Evolutionary conservation across 768 basidiomycete species (phyloP).

Genomic region (Tricholoma bakamatsutake): DNA sequence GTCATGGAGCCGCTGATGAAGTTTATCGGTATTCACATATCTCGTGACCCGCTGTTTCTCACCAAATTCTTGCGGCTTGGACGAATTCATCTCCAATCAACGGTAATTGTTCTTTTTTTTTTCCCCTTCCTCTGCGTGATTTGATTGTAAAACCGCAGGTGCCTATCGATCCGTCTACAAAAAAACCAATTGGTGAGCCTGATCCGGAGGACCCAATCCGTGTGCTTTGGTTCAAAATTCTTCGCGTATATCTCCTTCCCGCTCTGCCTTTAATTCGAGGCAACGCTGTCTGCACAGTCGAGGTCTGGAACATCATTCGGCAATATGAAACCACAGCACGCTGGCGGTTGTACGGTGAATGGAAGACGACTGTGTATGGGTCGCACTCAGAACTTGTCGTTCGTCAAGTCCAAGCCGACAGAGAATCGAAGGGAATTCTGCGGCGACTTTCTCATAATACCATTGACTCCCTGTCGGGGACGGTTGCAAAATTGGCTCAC

Average conservation of each 20-base stretch:
- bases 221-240: conserved; percentile 79
- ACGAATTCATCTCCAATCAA: conserved; percentile 52
- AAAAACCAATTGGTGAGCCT: conserved; percentile 47
- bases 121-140: background rate
- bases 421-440: conserved; percentile 85
- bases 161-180: conserved; percentile 53
- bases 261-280: conserved; percentile 79
- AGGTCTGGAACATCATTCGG: conserved; percentile 87
- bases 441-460: conserved; percentile 83
- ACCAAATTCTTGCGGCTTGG: conserved; percentile 80
- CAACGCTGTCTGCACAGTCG: conserved; percentile 85
- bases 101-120: conserved; percentile 27
- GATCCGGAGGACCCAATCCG: conserved; percentile 56
- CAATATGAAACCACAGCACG: conserved; percentile 74
- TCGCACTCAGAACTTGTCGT: conserved; percentile 76
- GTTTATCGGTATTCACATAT: conserved; percentile 77
- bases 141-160: conserved; percentile 24
- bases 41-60: conserved; percentile 70
- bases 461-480: conserved; percentile 77
- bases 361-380: conserved; percentile 70
- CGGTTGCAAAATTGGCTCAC: conserved; percentile 89
- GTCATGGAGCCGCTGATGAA: conserved; percentile 76
- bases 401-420: conserved; percentile 76
- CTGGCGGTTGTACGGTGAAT: conserved; percentile 94
- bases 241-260: conserved; percentile 80